These are phyloP conservation scores for Eucalyptus melliodora DNA, from an alignment of 345 rosid species.

Conservation along the genomic window DNA sequence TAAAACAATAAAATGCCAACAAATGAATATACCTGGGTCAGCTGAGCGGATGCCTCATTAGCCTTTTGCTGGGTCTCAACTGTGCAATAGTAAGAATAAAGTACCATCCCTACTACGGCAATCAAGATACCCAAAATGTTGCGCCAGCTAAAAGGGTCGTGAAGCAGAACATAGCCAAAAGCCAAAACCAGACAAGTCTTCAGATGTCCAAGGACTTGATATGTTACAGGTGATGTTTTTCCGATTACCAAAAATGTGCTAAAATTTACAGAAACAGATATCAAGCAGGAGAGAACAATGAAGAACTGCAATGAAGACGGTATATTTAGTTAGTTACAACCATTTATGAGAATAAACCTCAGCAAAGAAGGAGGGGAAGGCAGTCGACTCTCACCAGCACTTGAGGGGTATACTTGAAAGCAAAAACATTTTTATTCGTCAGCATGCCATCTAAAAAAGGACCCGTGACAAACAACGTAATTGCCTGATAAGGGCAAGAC, in stretches of 20 bases:
- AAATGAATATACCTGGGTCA: conserved; percentile 49
- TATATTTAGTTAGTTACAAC: background rate
- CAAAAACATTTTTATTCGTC: conserved; percentile 88
- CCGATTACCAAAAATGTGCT: conserved; percentile 98
- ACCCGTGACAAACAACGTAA: conserved; percentile 79
- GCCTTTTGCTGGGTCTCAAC: conserved; percentile 80
- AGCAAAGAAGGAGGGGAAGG: background rate
- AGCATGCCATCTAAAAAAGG: conserved; percentile 96
- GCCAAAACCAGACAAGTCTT: conserved; percentile 98
- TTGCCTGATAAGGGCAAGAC: conserved; percentile 97
- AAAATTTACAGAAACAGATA: conserved; percentile 98
- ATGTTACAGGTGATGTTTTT: conserved; percentile 98
- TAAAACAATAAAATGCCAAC: background rate
- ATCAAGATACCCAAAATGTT: conserved; percentile 87
- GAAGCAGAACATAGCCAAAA: conserved; percentile 85
- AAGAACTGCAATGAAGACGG: conserved; percentile 71
- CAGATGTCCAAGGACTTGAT: conserved; percentile 98
- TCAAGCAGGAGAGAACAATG: conserved; percentile 96
- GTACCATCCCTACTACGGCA: conserved; percentile 90
- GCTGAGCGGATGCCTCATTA: conserved; percentile 44
- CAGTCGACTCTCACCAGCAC: conserved; percentile 66
- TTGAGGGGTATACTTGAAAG: conserved; percentile 93
- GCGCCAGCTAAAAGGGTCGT: conserved; percentile 95
- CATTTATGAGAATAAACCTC: background rate
- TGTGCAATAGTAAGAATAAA: conserved; percentile 82